Percentiles rank a stretch among this genome's conserved stretches.
Evolutionary conservation across 2,329 filamentous ascomycete species (phyloP).

Genomic region (Dothistroma septosporum): DNA sequence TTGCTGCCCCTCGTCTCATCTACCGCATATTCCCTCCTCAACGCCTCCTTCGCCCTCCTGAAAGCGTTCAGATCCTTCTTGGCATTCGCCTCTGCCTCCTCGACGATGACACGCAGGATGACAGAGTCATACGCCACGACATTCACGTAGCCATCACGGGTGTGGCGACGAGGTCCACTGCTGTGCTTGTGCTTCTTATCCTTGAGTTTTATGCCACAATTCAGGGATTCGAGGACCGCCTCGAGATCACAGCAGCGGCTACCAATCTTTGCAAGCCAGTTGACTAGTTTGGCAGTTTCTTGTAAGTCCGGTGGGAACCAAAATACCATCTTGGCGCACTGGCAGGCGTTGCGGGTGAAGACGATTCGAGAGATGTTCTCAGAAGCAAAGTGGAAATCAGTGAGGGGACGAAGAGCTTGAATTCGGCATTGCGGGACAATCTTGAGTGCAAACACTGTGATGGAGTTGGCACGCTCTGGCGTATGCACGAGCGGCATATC

Average conservation of each 20-base stretch:
- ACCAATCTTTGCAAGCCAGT: conserved; percentile 9
- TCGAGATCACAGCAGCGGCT: conserved; percentile 9
- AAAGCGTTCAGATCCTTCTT: neutral
- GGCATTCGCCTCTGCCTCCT: neutral
- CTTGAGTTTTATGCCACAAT: neutral
- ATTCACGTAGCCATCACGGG: neutral
- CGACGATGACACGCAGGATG: neutral
- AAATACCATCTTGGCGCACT: neutral
- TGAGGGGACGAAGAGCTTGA: too few species aligned
- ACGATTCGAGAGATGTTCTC: too few species aligned
- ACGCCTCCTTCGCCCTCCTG: neutral
- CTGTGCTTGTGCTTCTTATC: neutral
- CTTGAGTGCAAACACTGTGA: too few species aligned
- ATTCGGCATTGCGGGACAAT: too few species aligned
- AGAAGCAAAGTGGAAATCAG: too few species aligned
- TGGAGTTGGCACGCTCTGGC: too few species aligned
- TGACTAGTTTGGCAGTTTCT: conserved; percentile 5
- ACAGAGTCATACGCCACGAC: neutral
- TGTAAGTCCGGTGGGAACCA: conserved; percentile 9
- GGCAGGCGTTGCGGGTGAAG: too few species aligned
- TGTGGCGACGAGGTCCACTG: neutral
- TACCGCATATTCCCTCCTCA: neutral
- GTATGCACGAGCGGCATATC: too few species aligned
- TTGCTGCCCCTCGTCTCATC: neutral
- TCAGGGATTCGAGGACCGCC: conserved; percentile 3